Evolutionary conservation across 371 early-diverging fungal genomes (phyloP).

Genomic region (Astathelohania contejeani): DNA sequence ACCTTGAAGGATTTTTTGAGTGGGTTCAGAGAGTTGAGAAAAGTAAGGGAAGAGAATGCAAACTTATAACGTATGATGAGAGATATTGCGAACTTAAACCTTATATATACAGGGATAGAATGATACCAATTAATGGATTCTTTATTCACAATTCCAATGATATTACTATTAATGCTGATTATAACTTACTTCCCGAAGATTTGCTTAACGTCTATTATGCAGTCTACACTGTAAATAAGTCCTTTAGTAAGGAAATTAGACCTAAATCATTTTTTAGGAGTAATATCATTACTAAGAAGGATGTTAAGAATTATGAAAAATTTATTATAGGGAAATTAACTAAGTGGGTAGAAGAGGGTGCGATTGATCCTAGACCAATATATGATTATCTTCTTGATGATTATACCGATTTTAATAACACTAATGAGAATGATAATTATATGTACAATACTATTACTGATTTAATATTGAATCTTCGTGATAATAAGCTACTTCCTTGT

Average conservation of each 20-base stretch:
- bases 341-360: slow-evolving; percentile 37
- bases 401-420: slow-evolving; percentile 9
- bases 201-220: slow-evolving; percentile 47
- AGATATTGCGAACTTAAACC: slow-evolving; percentile 51
- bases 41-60: slow-evolving; percentile 40
- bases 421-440: neutral
- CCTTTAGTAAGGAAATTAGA: slow-evolving; percentile 34
- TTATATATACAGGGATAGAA: slow-evolving; percentile 35
- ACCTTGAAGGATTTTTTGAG: slow-evolving; percentile 52
- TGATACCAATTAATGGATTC: slow-evolving; percentile 25
- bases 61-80: slow-evolving; percentile 44
- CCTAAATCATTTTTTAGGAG: slow-evolving; percentile 51
- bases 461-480: neutral
- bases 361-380: slow-evolving; percentile 40
- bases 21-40: slow-evolving; percentile 48
- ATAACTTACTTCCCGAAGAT: slow-evolving; percentile 51
- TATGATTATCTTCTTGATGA: too few species aligned
- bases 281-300: slow-evolving; percentile 47
- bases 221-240: slow-evolving; percentile 41
- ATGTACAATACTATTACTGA: neutral
- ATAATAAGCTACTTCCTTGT: slow-evolving; percentile 51
- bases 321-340: slow-evolving; percentile 41
- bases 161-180: slow-evolving; percentile 7
- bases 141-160: slow-evolving; percentile 48
- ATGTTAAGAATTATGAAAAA: slow-evolving; percentile 45